Evolutionary conservation across 1,139 yeast species (phyloP).

Genomic region (Diutina neorugosa): DNA sequence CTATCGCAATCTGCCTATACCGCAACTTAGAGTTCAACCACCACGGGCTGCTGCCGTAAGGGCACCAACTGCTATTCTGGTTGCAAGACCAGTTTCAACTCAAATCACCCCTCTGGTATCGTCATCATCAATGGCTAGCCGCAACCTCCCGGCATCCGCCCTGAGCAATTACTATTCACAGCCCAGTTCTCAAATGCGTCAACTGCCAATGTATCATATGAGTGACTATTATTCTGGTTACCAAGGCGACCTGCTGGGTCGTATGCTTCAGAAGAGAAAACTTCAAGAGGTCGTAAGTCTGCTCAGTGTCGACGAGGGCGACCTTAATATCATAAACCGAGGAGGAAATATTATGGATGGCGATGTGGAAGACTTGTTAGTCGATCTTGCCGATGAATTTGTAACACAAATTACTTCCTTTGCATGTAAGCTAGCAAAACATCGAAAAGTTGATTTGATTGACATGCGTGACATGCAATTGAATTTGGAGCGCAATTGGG

Average conservation of each 20-base stretch:
- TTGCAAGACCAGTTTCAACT: background rate
- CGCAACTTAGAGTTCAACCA: background rate
- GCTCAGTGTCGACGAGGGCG: slow-evolving; percentile 76
- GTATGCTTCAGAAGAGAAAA: slow-evolving; percentile 82
- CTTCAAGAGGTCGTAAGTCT: slow-evolving; percentile 74
- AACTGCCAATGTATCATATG: slow-evolving; percentile 4
- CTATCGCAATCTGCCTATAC: background rate
- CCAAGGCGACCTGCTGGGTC: slow-evolving; percentile 23
- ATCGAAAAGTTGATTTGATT: slow-evolving; percentile 73
- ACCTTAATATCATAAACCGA: slow-evolving; percentile 12
- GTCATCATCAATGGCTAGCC: background rate
- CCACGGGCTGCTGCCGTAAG: slow-evolving; percentile 1
- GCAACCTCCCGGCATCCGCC: background rate
- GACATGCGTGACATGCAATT: slow-evolving; percentile 86
- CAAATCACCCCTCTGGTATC: background rate
- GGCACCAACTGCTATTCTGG: slow-evolving; percentile 1
- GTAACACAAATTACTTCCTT: slow-evolving; percentile 85
- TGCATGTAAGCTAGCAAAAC: slow-evolving; percentile 92
- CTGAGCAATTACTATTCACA: background rate
- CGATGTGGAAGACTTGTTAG: slow-evolving; percentile 81
- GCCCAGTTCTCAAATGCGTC: background rate
- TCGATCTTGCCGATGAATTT: slow-evolving; percentile 94
- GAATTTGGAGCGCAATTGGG: slow-evolving; percentile 92
- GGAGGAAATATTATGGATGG: slow-evolving; percentile 90
- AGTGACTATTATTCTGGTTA: background rate